Conservation (phyloP, 202 grass and related monocot species). For the Alloteropsis angusta region DNA sequence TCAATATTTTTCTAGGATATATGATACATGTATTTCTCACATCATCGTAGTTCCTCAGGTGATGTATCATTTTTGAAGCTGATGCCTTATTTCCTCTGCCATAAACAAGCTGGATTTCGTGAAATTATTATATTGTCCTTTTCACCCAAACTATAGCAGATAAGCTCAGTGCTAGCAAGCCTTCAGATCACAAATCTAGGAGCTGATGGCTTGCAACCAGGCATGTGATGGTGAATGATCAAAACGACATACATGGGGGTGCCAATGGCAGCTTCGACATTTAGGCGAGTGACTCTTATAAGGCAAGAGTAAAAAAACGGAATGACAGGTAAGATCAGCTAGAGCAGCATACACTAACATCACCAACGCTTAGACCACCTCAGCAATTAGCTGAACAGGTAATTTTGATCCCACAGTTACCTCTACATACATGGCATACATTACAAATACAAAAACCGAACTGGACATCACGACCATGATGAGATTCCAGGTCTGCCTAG, state of each 20-base stretch:
- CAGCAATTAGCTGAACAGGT: no score
- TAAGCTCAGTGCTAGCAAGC: background rate
- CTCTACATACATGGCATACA: background rate
- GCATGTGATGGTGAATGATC: background rate
- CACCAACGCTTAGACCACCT: no score
- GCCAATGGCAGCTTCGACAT: background rate
- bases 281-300: background rate
- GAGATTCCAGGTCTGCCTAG: background rate
- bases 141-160: background rate
- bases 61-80: background rate
- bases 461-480: background rate
- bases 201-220: background rate
- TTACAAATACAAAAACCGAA: conserved; percentile 2
- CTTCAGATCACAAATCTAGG: background rate
- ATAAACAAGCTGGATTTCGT: background rate
- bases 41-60: no score
- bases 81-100: background rate
- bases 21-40: no score
- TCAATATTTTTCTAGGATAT: background rate
- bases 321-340: background rate
- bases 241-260: background rate
- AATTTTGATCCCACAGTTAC: no score
- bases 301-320: background rate
- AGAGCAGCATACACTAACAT: no score
- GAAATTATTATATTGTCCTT: background rate